These are phyloP conservation scores for Dryas integrifolia DNA, from an alignment of 331 rosid genomes.

Conservation along the genomic window DNA sequence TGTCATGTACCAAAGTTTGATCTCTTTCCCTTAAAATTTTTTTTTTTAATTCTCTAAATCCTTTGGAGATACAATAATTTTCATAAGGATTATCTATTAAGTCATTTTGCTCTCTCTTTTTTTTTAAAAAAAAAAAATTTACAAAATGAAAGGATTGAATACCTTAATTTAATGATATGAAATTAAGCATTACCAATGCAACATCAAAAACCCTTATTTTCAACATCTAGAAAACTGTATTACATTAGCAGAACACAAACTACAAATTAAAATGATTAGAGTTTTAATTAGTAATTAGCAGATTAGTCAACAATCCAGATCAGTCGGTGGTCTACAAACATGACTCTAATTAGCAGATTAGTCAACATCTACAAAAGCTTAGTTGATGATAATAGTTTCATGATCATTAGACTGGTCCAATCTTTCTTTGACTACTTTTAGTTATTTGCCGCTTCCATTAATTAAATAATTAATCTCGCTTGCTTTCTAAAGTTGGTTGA, in stretches of 20 bases:
- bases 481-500: constrained; percentile 23
- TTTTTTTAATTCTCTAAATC: too few relatives aligned
- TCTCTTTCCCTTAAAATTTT: too few relatives aligned
- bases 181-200: too few relatives aligned
- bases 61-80: too few relatives aligned
- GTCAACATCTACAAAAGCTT: not conserved
- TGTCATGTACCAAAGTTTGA: too few relatives aligned
- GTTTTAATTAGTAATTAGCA: not conserved
- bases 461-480: not conserved
- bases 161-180: too few relatives aligned
- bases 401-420: constrained; percentile 50
- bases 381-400: constrained; percentile 22
- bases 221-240: constrained; percentile 13
- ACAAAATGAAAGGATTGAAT: too few relatives aligned
- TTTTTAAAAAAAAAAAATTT: too few relatives aligned
- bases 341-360: constrained; percentile 4
- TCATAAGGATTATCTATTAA: too few relatives aligned
- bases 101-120: too few relatives aligned
- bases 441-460: not conserved
- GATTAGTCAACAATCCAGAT: constrained; percentile 14
- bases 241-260: constrained; percentile 3
- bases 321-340: constrained; percentile 39
- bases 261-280: not conserved
- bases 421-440: constrained; percentile 40
- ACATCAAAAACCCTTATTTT: too few relatives aligned